Evolutionary conservation across 768 basidiomycete species (phyloP).

Genomic region (Mycena albidolilacea): DNA sequence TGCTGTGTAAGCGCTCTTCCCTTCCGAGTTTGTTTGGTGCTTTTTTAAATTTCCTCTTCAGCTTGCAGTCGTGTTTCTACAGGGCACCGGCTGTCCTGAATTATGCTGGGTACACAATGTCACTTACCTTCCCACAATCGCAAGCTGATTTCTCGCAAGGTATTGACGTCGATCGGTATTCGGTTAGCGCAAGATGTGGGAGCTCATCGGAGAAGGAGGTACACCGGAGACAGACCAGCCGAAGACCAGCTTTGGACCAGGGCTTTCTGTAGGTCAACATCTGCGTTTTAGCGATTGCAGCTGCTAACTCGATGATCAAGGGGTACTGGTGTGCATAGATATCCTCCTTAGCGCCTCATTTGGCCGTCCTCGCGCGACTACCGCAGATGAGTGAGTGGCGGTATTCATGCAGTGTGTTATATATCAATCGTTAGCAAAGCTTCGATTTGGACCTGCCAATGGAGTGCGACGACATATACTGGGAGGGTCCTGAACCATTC

Average conservation of each 20-base stretch:
- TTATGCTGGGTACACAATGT: constrained; percentile 47
- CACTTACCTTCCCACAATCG: background rate
- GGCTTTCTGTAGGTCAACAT: constrained; percentile 26
- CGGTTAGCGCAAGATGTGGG: constrained; percentile 39
- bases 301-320: background rate
- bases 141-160: constrained; percentile 15
- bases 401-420: background rate
- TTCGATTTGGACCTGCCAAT: constrained; percentile 61
- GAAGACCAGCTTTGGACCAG: constrained; percentile 39
- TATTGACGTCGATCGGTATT: constrained; percentile 37
- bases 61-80: constrained; percentile 44
- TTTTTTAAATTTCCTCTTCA: constrained; percentile 41
- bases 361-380: constrained; percentile 43
- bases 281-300: background rate
- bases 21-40: constrained; percentile 43
- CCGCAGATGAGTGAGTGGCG: constrained; percentile 56
- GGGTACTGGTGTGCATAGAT: constrained; percentile 37
- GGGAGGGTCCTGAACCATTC: constrained; percentile 64
- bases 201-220: constrained; percentile 34
- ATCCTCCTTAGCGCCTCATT: constrained; percentile 38
- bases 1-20: constrained; percentile 44
- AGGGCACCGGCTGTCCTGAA: constrained; percentile 44
- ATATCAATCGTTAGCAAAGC: constrained; percentile 39
- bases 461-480: constrained; percentile 62
- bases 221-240: constrained; percentile 36